These are phyloP conservation scores for Fusarium armeniacum DNA, from an alignment of 2,329 filamentous ascomycete genomes.

Conservation along the genomic window DNA sequence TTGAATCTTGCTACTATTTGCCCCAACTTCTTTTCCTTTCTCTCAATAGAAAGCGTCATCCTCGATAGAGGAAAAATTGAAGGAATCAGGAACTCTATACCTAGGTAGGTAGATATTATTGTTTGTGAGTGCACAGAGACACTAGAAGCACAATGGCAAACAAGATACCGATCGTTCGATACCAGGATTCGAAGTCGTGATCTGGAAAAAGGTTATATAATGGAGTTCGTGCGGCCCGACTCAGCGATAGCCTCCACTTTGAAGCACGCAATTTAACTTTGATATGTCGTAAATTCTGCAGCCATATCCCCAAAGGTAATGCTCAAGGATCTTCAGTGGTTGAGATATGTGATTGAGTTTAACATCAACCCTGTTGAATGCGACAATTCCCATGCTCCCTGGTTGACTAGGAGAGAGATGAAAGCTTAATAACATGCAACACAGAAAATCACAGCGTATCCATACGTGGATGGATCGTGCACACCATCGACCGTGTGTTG, in stretches of 20 bases:
- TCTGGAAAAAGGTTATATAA: conserved; percentile 32
- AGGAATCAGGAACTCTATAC: background rate
- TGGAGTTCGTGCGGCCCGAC: conserved; percentile 27
- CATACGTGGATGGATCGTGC: background rate
- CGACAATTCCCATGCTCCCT: background rate
- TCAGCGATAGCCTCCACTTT: conserved; percentile 9
- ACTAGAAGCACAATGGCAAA: background rate
- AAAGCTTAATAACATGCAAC: background rate
- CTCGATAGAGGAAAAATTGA: rapidly evolving
- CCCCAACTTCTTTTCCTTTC: no score
- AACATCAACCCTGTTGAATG: background rate
- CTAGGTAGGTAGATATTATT: background rate
- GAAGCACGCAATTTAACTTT: conserved; percentile 36
- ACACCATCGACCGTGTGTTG: background rate
- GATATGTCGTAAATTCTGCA: conserved; percentile 13
- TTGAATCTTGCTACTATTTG: rapidly evolving
- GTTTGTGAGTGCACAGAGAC: background rate
- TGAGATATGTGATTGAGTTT: background rate
- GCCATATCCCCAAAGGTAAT: background rate
- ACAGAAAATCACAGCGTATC: background rate
- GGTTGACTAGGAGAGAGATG: background rate
- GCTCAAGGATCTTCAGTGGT: background rate
- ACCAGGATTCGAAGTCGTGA: conserved; percentile 29
- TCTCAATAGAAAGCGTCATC: no score
- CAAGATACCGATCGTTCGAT: conserved; percentile 1